Evolutionary conservation across 1,139 yeast species (phyloP).

Genomic region (Yamadazyma sp.): DNA sequence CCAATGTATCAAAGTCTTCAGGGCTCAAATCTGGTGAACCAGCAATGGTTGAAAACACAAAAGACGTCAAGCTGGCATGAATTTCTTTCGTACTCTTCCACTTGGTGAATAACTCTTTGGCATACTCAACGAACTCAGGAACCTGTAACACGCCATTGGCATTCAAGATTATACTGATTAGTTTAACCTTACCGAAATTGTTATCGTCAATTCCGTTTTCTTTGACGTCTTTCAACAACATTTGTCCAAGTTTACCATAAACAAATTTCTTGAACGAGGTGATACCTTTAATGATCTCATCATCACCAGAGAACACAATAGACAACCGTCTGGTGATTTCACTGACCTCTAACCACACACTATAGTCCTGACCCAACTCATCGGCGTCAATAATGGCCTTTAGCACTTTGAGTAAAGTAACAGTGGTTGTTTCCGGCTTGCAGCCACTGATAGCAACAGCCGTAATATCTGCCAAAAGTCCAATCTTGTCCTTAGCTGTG

Average conservation of each 20-base stretch:
- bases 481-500: conserved; percentile 61
- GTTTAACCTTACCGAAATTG: conserved; percentile 48
- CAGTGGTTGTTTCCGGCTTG: conserved; percentile 41
- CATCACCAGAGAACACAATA: conserved; percentile 49
- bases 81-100: conserved; percentile 36
- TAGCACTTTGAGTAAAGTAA: conserved; percentile 46
- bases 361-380: conserved; percentile 50
- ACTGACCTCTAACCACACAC: conserved; percentile 67
- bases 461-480: conserved; percentile 62
- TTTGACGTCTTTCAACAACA: conserved; percentile 28
- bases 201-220: conserved; percentile 25
- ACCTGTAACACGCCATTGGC: conserved; percentile 54
- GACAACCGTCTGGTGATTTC: conserved; percentile 42
- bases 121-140: conserved; percentile 48
- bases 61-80: conserved; percentile 57
- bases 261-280: conserved; percentile 40
- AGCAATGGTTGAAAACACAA: conserved; percentile 52
- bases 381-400: conserved; percentile 37
- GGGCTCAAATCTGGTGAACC: conserved; percentile 39
- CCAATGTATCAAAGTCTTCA: conserved; percentile 47
- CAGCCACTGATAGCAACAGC: conserved; percentile 64
- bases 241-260: conserved; percentile 31
- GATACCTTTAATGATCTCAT: conserved; percentile 38
- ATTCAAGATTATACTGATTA: conserved; percentile 51
- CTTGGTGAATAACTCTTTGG: conserved; percentile 39